phyloP scores from a whole-genome alignment of 371 early-diverging fungal genomes.

The Parasitella parasitica region DNA sequence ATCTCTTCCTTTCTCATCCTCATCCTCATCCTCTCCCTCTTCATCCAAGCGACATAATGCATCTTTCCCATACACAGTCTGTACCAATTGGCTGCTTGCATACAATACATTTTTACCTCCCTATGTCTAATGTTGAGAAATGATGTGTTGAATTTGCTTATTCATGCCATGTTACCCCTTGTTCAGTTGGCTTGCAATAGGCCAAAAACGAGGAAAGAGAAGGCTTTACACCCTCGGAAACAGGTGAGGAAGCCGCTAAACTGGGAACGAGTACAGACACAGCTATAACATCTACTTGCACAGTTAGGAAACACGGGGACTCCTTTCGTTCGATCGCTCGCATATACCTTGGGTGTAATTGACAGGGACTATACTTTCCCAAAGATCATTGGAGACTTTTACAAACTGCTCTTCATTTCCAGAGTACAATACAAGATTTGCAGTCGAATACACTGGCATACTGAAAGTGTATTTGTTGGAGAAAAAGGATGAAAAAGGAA shows the following conservation, averaged over 20 bases:
- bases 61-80: slow-evolving; percentile 38
- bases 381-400: slow-evolving; percentile 18
- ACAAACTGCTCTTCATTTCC: slow-evolving; percentile 17
- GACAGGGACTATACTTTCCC: slow-evolving; percentile 8
- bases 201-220: slow-evolving; percentile 10
- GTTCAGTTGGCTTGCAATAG: slow-evolving; percentile 12
- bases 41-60: slow-evolving; percentile 36
- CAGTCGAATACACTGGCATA: slow-evolving; percentile 10
- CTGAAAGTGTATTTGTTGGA: neutral
- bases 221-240: neutral
- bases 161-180: slow-evolving; percentile 16
- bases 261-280: slow-evolving; percentile 20
- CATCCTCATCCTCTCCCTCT: slow-evolving; percentile 27
- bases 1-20: slow-evolving; percentile 16
- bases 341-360: slow-evolving; percentile 7
- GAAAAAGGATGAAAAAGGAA: neutral
- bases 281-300: slow-evolving; percentile 9
- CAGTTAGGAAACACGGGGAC: neutral
- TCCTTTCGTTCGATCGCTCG: neutral
- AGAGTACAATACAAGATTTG: neutral
- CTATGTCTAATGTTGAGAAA: neutral
- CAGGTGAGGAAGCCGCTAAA: neutral
- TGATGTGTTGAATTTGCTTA: neutral
- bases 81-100: slow-evolving; percentile 24
- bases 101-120: slow-evolving; percentile 15